A percentile compares a stretch with the other conserved stretches of the same genome.
These are phyloP conservation scores for Mycosphaerella sp. DNA, from an alignment of 2,329 filamentous ascomycete genomes.

Conservation along the genomic window DNA sequence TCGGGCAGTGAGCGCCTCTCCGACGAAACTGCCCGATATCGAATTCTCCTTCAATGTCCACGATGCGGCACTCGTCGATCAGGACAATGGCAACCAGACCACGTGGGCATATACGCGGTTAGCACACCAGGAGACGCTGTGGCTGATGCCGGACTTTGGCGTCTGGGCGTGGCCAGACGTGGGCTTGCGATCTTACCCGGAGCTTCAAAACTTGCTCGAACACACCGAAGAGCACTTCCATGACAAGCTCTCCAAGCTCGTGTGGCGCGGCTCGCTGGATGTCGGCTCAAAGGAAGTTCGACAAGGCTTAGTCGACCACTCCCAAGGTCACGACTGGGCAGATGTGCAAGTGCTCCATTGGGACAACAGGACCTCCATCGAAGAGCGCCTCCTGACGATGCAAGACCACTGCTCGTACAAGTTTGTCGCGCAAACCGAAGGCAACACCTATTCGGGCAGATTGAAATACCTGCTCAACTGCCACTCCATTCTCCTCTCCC, in stretches of 20 bases:
- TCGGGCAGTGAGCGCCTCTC: conserved; percentile 39
- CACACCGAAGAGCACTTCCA: conserved; percentile 20
- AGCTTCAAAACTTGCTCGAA: conserved; percentile 18
- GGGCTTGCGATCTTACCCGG: conserved; percentile 17
- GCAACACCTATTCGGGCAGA: conserved; percentile 28
- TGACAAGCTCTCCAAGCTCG: conserved; percentile 25
- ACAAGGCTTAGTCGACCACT: conserved; percentile 28
- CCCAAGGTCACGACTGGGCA: conserved; percentile 32
- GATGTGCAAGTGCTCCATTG: conserved; percentile 32
- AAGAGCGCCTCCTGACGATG: conserved; percentile 21
- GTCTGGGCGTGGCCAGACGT: conserved; percentile 48
- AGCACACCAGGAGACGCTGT: conserved; percentile 36
- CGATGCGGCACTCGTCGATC: conserved; percentile 32
- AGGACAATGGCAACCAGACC: conserved; percentile 19
- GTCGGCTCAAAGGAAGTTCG: conserved; percentile 28
- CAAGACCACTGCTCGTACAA: conserved; percentile 28
- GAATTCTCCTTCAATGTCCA: conserved; percentile 43
- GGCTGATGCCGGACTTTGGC: conserved; percentile 50
- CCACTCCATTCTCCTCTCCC: conserved; percentile 27
- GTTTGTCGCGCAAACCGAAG: conserved; percentile 30
- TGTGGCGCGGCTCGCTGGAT: conserved; percentile 29
- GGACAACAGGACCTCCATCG: conserved; percentile 19
- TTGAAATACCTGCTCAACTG: conserved; percentile 33
- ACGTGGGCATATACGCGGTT: conserved; percentile 24
- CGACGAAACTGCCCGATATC: conserved; percentile 39